A percentile compares a stretch with the other conserved stretches of the same genome.
phyloP scores from a whole-genome alignment of 108 stramenopile genomes.

The Schizochytrium sp. region DNA sequence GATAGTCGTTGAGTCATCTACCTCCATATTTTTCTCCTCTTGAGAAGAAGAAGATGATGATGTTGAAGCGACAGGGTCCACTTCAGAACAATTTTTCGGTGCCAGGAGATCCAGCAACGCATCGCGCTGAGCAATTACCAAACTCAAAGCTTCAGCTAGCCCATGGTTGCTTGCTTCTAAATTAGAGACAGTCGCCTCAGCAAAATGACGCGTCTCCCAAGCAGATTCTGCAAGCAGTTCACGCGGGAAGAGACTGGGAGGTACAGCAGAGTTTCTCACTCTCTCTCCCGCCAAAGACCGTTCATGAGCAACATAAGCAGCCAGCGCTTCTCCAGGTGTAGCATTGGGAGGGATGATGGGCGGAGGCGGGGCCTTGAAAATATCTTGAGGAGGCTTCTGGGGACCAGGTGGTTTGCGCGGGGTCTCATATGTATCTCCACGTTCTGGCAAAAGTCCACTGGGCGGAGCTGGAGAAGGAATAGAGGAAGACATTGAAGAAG shows the following conservation, averaged over 20 bases:
- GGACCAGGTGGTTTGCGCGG: too few relatives aligned
- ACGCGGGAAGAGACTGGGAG: neutral
- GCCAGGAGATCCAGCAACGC: neutral
- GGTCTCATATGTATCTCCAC: too few relatives aligned
- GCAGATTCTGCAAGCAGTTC: neutral
- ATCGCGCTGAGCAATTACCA: conserved; percentile 10
- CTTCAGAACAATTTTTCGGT: neutral
- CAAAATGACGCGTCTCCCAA: conserved; percentile 43
- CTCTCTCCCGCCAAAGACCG: neutral
- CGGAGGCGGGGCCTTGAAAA: conserved; percentile 14
- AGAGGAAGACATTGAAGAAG: too few relatives aligned
- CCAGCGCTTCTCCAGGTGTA: neutral
- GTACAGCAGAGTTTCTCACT: neutral
- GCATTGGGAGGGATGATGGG: neutral
- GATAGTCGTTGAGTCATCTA: too few relatives aligned
- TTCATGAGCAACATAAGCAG: conserved; percentile 8
- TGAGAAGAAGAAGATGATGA: neutral
- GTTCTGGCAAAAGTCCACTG: too few relatives aligned
- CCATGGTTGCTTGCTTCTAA: conserved; percentile 47
- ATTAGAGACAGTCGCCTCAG: neutral
- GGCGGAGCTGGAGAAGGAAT: too few relatives aligned
- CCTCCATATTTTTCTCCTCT: neutral
- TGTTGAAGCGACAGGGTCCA: too few relatives aligned
- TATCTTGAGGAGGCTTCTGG: neutral
- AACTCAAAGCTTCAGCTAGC: neutral